These are phyloP conservation scores for Hypoxylon cercidicola DNA, from an alignment of 495 filamentous ascomycete species.

Conservation along the genomic window DNA sequence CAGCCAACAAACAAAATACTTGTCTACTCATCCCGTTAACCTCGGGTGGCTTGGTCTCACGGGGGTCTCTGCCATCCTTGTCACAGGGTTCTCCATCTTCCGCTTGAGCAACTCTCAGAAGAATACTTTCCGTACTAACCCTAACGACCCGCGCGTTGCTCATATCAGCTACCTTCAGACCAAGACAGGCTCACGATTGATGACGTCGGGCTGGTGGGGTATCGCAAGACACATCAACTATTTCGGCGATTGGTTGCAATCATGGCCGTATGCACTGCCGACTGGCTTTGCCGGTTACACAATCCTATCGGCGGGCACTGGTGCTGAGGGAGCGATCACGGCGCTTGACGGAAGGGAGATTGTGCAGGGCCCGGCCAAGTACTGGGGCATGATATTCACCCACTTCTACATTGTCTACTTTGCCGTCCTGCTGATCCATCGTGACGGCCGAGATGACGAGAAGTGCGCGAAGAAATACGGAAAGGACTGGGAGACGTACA, in stretches of 20 bases:
- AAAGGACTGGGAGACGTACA: slow-evolving; percentile 91
- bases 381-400: slow-evolving; percentile 86
- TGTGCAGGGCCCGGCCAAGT: slow-evolving; percentile 75
- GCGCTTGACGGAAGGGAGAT: slow-evolving; percentile 69
- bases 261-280: slow-evolving; percentile 90
- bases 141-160: slow-evolving; percentile 79
- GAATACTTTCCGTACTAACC: slow-evolving; percentile 90
- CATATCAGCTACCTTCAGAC: slow-evolving; percentile 92
- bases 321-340: slow-evolving; percentile 59
- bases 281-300: slow-evolving; percentile 86
- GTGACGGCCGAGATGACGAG: slow-evolving; percentile 90
- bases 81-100: slow-evolving; percentile 86
- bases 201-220: slow-evolving; percentile 96
- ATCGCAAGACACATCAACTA: slow-evolving; percentile 95
- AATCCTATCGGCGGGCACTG: slow-evolving; percentile 63
- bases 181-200: slow-evolving; percentile 78
- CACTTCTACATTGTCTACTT: slow-evolving; percentile 98
- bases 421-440: slow-evolving; percentile 85
- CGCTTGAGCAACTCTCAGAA: slow-evolving; percentile 92
- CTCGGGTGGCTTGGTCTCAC: slow-evolving; percentile 73
- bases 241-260: slow-evolving; percentile 95
- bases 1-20: slow-evolving; percentile 86
- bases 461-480: slow-evolving; percentile 95
- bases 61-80: slow-evolving; percentile 71
- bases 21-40: slow-evolving; percentile 80